Percentiles rank a stretch among this genome's conserved stretches.
Conservation (phyloP, 257 asterid genomes). For the Solanum appendiculatum region DNA sequence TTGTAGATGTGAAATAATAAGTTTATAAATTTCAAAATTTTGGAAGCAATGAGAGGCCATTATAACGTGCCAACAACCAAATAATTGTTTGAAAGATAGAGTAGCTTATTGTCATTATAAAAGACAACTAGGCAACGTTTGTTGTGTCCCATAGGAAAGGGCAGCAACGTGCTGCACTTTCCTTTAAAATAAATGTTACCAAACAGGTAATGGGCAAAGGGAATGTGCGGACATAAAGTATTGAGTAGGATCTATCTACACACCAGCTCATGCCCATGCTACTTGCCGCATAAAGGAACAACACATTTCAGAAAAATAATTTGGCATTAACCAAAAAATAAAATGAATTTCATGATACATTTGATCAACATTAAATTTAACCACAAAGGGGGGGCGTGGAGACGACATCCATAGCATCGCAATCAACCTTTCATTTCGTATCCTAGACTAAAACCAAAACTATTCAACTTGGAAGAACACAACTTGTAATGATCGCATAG, state of each 20-base stretch:
- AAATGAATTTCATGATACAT: conserved; percentile 27
- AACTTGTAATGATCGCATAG: background rate
- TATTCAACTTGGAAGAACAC: conserved; percentile 2
- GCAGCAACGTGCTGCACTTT: background rate
- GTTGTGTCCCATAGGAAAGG: background rate
- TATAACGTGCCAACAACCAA: background rate
- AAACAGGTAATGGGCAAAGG: background rate
- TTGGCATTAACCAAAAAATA: conserved; percentile 13
- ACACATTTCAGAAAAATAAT: background rate
- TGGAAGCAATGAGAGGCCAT: background rate
- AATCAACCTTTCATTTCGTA: conserved; percentile 7
- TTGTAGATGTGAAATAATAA: background rate
- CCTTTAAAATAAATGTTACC: background rate
- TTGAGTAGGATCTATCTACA: background rate
- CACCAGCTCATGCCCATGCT: background rate
- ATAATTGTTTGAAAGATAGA: background rate
- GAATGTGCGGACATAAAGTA: background rate
- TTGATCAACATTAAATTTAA: conserved; percentile 3
- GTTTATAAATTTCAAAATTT: background rate
- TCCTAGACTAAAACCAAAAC: conserved; percentile 19
- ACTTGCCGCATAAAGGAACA: background rate
- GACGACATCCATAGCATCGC: conserved; percentile 4
- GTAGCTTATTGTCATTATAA: background rate
- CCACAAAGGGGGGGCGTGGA: background rate
- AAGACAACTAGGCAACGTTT: background rate